A percentile compares a stretch with the other conserved stretches of the same genome.
Conservation (phyloP, 163 green algal species). For the Scenedesmus sp. region DNA sequence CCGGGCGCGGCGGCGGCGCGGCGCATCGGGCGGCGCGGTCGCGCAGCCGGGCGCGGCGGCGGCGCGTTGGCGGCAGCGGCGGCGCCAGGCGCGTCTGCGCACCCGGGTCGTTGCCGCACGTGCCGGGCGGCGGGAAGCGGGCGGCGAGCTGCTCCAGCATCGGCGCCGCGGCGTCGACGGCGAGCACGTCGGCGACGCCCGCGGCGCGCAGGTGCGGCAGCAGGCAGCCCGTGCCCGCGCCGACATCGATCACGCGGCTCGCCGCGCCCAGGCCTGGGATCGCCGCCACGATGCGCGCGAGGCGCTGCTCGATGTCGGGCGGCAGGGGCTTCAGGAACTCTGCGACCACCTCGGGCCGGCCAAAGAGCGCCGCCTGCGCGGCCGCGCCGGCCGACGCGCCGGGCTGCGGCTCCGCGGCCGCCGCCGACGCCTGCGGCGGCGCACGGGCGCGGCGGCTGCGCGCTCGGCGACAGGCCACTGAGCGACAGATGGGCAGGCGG, state of each 20-base stretch:
- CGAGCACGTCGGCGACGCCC: constrained; percentile 79
- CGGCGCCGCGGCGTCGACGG: constrained; percentile 72
- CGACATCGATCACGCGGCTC: constrained; percentile 71
- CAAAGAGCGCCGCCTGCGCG: constrained; percentile 39
- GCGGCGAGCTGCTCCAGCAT: constrained; percentile 70
- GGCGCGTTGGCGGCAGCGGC: too few relatives aligned
- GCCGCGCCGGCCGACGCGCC: background rate
- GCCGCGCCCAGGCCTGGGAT: constrained; percentile 53
- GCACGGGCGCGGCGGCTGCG: too few relatives aligned
- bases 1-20: too few relatives aligned
- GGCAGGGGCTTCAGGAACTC: constrained; percentile 28
- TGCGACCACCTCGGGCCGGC: constrained; percentile 15
- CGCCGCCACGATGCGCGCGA: constrained; percentile 45
- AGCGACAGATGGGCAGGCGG: too few relatives aligned
- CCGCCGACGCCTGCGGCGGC: too few relatives aligned
- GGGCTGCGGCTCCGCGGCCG: background rate
- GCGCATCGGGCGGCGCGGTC: too few relatives aligned
- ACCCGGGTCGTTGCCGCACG: constrained; percentile 67
- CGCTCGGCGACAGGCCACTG: too few relatives aligned
- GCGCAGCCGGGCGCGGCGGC: too few relatives aligned
- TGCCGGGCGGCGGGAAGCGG: constrained; percentile 35
- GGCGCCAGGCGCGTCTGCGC: background rate
- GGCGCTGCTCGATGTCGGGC: constrained; percentile 46
- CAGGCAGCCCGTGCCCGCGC: constrained; percentile 68
- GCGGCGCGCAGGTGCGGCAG: constrained; percentile 69